Conservation (phyloP, 75 land plant genomes). For the Isoetes taiwanensis region DNA sequence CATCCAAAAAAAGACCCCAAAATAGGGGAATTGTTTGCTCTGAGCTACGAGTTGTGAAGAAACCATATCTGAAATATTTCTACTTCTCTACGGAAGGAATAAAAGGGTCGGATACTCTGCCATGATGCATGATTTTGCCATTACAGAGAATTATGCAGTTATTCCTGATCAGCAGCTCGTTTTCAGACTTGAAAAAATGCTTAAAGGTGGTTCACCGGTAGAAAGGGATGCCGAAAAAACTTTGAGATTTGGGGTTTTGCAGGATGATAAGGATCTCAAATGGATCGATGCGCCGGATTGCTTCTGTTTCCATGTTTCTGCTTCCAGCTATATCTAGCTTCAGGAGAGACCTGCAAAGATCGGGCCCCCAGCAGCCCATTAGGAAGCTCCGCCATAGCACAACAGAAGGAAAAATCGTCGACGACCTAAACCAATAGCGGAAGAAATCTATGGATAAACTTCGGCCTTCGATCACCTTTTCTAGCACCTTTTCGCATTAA, state of each 20-base stretch:
- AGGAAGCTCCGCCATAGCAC: no score
- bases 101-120: constrained; percentile 37
- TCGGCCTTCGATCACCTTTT: no score
- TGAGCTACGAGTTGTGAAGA: constrained; percentile 45
- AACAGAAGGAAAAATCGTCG: no score
- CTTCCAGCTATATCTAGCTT: no score
- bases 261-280: constrained; percentile 11
- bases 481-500: no score
- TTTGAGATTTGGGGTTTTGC: constrained; percentile 43
- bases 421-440: no score
- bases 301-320: constrained; percentile 54
- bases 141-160: constrained; percentile 39
- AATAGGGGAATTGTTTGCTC: constrained; percentile 26
- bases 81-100: not conserved
- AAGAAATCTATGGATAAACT: no score
- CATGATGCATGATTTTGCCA: constrained; percentile 69
- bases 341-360: no score
- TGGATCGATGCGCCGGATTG: constrained; percentile 64
- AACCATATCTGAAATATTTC: constrained; percentile 53
- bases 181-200: constrained; percentile 38
- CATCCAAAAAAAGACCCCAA: constrained; percentile 78
- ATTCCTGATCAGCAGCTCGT: constrained; percentile 65
- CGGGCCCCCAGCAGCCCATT: no score
- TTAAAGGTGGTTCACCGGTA: constrained; percentile 43
- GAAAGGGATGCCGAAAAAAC: constrained; percentile 32